Evolutionary conservation across 768 basidiomycete species (phyloP).

Genomic region (Hypholoma sublateritium): DNA sequence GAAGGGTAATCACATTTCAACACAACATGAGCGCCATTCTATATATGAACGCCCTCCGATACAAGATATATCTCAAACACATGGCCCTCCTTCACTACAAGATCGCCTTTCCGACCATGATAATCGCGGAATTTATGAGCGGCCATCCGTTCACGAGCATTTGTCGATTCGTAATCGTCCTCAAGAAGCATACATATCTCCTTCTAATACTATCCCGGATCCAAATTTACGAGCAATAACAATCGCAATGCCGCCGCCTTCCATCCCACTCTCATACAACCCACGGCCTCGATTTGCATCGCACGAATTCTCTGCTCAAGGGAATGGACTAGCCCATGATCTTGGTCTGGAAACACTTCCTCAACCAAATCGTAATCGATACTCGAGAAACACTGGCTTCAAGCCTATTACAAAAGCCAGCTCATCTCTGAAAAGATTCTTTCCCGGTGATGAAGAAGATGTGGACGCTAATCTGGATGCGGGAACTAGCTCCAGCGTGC

Average conservation of each 20-base stretch:
- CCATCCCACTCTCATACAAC: not conserved
- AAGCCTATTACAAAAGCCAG: conserved; percentile 62
- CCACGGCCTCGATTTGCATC: conserved; percentile 15
- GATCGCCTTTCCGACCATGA: not conserved
- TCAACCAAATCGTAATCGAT: conserved; percentile 11
- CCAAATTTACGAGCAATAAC: not conserved
- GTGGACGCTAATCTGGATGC: conserved; percentile 36
- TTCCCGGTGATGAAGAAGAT: conserved; percentile 81
- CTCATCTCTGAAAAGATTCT: conserved; percentile 73
- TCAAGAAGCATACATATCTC: not conserved
- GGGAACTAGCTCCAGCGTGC: conserved; percentile 3
- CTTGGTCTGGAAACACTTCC: conserved; percentile 9
- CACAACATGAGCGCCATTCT: not conserved
- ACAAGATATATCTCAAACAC: not conserved
- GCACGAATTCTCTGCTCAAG: conserved; percentile 5
- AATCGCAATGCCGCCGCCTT: conserved; percentile 7
- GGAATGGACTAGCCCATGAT: conserved; percentile 6
- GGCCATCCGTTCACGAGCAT: not conserved
- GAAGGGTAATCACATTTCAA: not conserved
- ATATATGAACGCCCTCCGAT: conserved; percentile 7
- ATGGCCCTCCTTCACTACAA: not conserved
- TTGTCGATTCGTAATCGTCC: not conserved
- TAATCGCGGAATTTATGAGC: not conserved
- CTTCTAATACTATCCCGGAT: not conserved
- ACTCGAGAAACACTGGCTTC: conserved; percentile 51